A percentile compares a stretch with the other conserved stretches of the same genome.
Evolutionary conservation across 2,329 filamentous ascomycete genomes (phyloP).

Genomic region (Hypoxylon sp.): DNA sequence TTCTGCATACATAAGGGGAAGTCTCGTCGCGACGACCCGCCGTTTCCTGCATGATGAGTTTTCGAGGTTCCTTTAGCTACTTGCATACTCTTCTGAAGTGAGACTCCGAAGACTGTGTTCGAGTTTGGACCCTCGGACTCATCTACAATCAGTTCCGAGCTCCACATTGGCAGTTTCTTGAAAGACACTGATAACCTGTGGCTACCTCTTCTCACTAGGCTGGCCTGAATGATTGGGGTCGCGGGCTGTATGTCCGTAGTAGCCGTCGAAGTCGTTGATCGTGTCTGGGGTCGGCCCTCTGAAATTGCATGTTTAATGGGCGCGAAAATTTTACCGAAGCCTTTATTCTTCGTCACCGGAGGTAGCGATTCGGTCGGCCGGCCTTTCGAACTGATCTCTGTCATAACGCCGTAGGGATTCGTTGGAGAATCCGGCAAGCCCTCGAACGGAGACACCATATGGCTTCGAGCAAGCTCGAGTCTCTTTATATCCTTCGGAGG

Average conservation of each 20-base stretch:
- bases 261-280: constrained; percentile 46
- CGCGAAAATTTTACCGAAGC: constrained; percentile 49
- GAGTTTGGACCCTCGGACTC: constrained; percentile 50
- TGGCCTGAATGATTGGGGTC: constrained; percentile 52
- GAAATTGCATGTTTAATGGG: constrained; percentile 49
- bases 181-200: constrained; percentile 55
- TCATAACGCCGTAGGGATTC: constrained; percentile 47
- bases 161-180: constrained; percentile 55
- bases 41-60: constrained; percentile 57
- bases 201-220: constrained; percentile 52
- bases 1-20: constrained; percentile 62
- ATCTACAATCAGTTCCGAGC: constrained; percentile 46
- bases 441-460: constrained; percentile 50
- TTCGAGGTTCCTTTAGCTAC: constrained; percentile 59
- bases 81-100: constrained; percentile 59
- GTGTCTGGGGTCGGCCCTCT: constrained; percentile 48
- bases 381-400: constrained; percentile 49
- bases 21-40: constrained; percentile 56
- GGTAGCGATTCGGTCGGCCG: constrained; percentile 24
- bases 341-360: constrained; percentile 35
- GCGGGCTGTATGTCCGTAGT: constrained; percentile 44
- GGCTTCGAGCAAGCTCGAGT: constrained; percentile 48
- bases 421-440: constrained; percentile 32
- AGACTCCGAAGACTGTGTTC: constrained; percentile 59
- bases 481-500: constrained; percentile 55